Evolutionary conservation across 78 protist genomes (phyloP), one percentile per base, ranked within the genome.

Genomic region (Polysphondylium violaceum): DNA sequence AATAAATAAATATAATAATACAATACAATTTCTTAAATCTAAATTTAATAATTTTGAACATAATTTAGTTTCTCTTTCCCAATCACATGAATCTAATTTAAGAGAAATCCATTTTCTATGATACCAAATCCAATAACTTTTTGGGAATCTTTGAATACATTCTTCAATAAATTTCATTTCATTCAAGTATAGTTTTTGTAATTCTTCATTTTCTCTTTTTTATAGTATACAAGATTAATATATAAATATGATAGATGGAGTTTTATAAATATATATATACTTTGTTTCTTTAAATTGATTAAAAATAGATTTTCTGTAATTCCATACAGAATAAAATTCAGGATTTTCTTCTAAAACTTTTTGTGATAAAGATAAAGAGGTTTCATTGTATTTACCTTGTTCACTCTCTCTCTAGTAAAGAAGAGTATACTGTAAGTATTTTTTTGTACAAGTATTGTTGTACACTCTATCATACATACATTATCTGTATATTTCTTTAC

Each of bases 21-120:
- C 2, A 14, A 58, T 90, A 87, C 97, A 98, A 85, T 98, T 98
- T 41, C 99, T 94, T 29, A 74, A 58, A 51, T 98, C 99, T 25
- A 79, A 27, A 41, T 56, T 31, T 63, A 97, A 96, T 29, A 97
- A 50, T 55, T 60, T 38, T 5, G 65, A 59, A 43, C 96, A 90
- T 27, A 95, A 64, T 4, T 25, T 65, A 27, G 87, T 31, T 38
- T 97, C 98, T 23, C 68, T 41, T n/a, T 40, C 71, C 93, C 75
- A 92, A 65, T 90, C 94, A 55, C 85, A 68, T 2, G 55, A 29
- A 21, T 69, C 87, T 50, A 58, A 23, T 61, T 55, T 36, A 21
- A 40, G 33, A 27, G 74, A 38, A 7, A 76, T 67, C 97, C 93
- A 85, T 58, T 81, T 83, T 41, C 96, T 38, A 74, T 81, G 94